A percentile compares a stretch with the other conserved stretches of the same genome.
Evolutionary conservation across 345 rosid genomes (phyloP).

Genomic region (Populus alba): DNA sequence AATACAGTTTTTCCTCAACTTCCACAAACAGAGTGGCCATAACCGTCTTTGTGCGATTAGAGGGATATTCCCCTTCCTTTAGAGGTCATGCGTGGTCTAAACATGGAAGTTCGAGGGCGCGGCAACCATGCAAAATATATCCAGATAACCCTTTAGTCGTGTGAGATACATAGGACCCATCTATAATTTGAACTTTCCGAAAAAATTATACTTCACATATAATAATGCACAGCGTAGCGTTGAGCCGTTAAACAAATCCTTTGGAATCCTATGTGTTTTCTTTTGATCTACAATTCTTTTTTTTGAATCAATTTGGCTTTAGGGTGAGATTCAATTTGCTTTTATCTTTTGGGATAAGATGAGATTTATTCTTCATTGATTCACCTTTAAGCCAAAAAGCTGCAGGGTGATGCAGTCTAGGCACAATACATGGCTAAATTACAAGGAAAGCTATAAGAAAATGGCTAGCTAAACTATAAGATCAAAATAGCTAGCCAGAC

Average conservation of each 20-base stretch:
- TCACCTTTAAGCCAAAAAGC: constrained; percentile 28
- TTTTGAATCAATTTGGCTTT: constrained; percentile 36
- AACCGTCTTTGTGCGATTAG: constrained; percentile 9
- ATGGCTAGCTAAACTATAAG: background rate
- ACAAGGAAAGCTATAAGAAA: background rate
- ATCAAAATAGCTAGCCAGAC: too few relatives aligned
- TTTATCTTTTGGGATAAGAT: constrained; percentile 45
- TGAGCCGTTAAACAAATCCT: constrained; percentile 9
- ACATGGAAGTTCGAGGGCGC: constrained; percentile 15
- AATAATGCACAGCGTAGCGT: background rate
- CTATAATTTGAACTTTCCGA: constrained; percentile 2
- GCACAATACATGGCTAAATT: background rate
- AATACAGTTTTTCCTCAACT: background rate
- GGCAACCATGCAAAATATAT: constrained; percentile 19
- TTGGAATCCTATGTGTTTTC: constrained; percentile 47
- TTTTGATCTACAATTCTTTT: constrained; percentile 24
- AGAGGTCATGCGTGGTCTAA: constrained; percentile 18
- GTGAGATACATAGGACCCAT: constrained; percentile 19
- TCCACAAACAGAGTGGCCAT: background rate
- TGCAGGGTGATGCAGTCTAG: background rate
- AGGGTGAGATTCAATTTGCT: constrained; percentile 46
- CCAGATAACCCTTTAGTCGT: background rate
- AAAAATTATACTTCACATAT: background rate
- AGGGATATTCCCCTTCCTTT: constrained; percentile 18
- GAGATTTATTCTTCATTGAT: constrained; percentile 42